Evolutionary conservation across 805 yeast species (phyloP).

Genomic region (Scheffersomyces ergatensis): DNA sequence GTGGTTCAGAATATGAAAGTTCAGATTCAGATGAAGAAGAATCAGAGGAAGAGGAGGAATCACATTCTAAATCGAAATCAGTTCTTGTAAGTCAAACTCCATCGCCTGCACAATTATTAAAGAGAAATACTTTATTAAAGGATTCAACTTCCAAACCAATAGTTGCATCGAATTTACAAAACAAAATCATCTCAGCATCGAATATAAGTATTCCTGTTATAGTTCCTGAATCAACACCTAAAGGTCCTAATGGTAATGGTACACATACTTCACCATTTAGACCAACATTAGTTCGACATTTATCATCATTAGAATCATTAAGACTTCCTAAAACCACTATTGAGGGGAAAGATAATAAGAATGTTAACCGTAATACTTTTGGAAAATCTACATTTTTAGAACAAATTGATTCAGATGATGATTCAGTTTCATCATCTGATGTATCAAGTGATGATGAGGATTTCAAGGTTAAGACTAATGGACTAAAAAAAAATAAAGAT

Average conservation of each 20-base stretch:
- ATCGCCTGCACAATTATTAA: not conserved
- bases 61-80: not conserved
- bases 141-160: not conserved
- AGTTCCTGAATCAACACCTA: too few relatives aligned
- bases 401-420: not conserved
- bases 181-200: not conserved
- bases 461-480: not conserved
- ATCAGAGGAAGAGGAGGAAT: not conserved
- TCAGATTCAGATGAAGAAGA: not conserved
- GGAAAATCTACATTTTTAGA: not conserved
- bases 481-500: not conserved
- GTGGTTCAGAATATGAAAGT: not conserved
- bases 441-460: not conserved
- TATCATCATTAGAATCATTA: constrained; percentile 1
- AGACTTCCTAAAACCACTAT: constrained; percentile 2
- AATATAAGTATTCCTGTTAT: not conserved
- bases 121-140: not conserved
- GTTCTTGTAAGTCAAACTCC: constrained; percentile 1
- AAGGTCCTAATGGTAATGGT: not conserved
- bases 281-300: not conserved
- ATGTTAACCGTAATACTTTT: not conserved
- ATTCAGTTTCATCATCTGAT: constrained; percentile 1
- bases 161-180: not conserved
- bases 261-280: not conserved
- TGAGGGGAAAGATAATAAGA: not conserved